Evolutionary conservation across 1,284 basidiomycete species (phyloP).

Genomic region (Tilletiaria anomala): DNA sequence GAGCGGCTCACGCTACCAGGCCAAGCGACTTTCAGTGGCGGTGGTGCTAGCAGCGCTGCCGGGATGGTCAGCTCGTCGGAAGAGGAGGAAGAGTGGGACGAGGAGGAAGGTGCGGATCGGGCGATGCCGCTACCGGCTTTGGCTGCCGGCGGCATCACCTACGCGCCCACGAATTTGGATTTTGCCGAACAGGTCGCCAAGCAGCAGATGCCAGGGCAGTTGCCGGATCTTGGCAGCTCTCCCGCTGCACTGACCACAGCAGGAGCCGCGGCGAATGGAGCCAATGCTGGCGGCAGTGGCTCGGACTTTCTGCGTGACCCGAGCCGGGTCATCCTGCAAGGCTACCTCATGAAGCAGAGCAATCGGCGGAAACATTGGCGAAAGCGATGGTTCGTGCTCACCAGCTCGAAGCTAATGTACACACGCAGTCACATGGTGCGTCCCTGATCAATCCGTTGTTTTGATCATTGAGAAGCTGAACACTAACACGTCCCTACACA

Average conservation of each 20-base stretch:
- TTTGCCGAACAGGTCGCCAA: no score
- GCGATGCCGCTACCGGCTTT: slow-evolving; percentile 26
- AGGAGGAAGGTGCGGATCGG: slow-evolving; percentile 25
- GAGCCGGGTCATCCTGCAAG: slow-evolving; percentile 43
- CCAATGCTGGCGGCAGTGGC: background rate
- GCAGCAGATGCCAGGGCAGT: background rate
- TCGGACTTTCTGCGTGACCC: slow-evolving; percentile 21
- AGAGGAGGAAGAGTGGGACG: slow-evolving; percentile 25
- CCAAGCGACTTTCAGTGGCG: no score
- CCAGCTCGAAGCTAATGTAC: slow-evolving; percentile 37
- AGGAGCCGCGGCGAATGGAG: slow-evolving; percentile 3
- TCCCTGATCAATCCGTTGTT: background rate
- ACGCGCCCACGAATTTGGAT: background rate
- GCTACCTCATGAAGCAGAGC: slow-evolving; percentile 94
- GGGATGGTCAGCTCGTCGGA: no score
- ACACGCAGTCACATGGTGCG: slow-evolving; percentile 41
- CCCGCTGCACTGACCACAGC: slow-evolving; percentile 4
- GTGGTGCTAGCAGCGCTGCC: no score
- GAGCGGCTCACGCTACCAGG: no score
- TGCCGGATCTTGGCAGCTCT: slow-evolving; percentile 1
- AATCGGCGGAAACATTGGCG: slow-evolving; percentile 84
- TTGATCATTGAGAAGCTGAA: no score
- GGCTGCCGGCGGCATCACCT: background rate
- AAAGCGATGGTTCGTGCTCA: slow-evolving; percentile 50
- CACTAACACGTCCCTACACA: no score